Conservation (phyloP, 1,284 basidiomycete species). For the Phaffia rhodozyma region DNA sequence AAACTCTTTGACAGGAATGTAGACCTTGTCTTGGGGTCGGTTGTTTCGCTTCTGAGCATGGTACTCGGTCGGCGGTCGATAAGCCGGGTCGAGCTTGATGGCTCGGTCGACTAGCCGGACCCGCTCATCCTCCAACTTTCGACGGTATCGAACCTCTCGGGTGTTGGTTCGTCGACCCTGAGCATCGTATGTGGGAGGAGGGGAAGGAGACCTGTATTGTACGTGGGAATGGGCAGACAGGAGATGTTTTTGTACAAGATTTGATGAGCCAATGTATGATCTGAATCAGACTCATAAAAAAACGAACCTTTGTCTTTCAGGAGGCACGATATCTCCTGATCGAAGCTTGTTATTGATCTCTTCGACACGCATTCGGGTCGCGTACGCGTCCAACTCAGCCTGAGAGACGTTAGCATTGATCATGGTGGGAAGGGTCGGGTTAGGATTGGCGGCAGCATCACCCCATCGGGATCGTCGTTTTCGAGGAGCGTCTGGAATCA, state of each 20-base stretch:
- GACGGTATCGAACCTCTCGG: slow-evolving; percentile 91
- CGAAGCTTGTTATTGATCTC: slow-evolving; percentile 93
- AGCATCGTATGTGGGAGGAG: slow-evolving; percentile 90
- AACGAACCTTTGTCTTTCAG: slow-evolving; percentile 69
- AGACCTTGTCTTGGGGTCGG: slow-evolving; percentile 91
- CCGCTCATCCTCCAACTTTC: slow-evolving; percentile 95
- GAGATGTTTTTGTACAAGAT: background rate
- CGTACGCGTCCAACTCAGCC: slow-evolving; percentile 87
- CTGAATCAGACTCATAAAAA: background rate
- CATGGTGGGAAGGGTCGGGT: slow-evolving; percentile 79
- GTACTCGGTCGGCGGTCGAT: slow-evolving; percentile 89
- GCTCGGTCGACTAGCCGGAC: slow-evolving; percentile 85
- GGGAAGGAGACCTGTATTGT: slow-evolving; percentile 67
- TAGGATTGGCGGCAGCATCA: slow-evolving; percentile 65
- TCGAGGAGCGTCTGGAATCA: slow-evolving; percentile 65
- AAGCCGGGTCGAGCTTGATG: slow-evolving; percentile 95
- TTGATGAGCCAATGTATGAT: background rate
- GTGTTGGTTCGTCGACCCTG: slow-evolving; percentile 97
- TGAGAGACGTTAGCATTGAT: slow-evolving; percentile 85
- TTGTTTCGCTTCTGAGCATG: slow-evolving; percentile 67
- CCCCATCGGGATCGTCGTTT: slow-evolving; percentile 94
- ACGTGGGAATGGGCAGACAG: slow-evolving; percentile 25
- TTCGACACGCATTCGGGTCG: slow-evolving; percentile 84
- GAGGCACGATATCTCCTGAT: slow-evolving; percentile 87
- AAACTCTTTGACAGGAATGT: slow-evolving; percentile 98